phyloP scores from a whole-genome alignment of 768 basidiomycete species.

The Lentinus brumalis region DNA sequence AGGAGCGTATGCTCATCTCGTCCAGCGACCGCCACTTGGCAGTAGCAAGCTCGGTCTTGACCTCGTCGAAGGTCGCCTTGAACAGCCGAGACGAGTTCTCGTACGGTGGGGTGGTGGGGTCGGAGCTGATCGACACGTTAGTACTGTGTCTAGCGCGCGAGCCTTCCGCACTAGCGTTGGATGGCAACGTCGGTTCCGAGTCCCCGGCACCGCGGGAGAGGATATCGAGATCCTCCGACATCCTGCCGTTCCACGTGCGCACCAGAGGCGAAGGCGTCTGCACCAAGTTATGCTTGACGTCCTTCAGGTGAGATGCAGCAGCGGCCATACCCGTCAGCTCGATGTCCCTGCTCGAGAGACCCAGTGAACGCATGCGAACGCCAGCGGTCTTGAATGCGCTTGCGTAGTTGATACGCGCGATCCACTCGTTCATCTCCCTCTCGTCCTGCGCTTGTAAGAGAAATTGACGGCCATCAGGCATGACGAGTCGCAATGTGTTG shows the following conservation, averaged over 20 bases:
- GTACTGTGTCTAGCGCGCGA: slow-evolving; percentile 3
- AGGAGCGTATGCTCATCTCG: slow-evolving; percentile 28
- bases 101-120: slow-evolving; percentile 53
- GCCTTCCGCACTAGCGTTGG: background rate
- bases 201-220: slow-evolving; percentile 7
- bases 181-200: slow-evolving; percentile 2
- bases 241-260: slow-evolving; percentile 41
- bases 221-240: slow-evolving; percentile 17
- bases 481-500: slow-evolving; percentile 75
- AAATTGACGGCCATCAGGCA: slow-evolving; percentile 78
- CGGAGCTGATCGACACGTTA: slow-evolving; percentile 40
- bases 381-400: slow-evolving; percentile 87
- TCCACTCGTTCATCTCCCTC: slow-evolving; percentile 85
- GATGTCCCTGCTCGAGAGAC: slow-evolving; percentile 69
- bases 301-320: slow-evolving; percentile 80
- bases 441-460: slow-evolving; percentile 75
- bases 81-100: slow-evolving; percentile 63
- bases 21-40: slow-evolving; percentile 38
- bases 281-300: slow-evolving; percentile 48
- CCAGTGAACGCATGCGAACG: slow-evolving; percentile 75
- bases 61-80: slow-evolving; percentile 82
- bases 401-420: slow-evolving; percentile 91
- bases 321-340: slow-evolving; percentile 84
- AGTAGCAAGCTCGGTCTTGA: slow-evolving; percentile 82
- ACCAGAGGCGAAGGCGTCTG: slow-evolving; percentile 25